Evolutionary conservation across 306 rosid genomes (phyloP).

Genomic region (Cyamopsis tetragonoloba): DNA sequence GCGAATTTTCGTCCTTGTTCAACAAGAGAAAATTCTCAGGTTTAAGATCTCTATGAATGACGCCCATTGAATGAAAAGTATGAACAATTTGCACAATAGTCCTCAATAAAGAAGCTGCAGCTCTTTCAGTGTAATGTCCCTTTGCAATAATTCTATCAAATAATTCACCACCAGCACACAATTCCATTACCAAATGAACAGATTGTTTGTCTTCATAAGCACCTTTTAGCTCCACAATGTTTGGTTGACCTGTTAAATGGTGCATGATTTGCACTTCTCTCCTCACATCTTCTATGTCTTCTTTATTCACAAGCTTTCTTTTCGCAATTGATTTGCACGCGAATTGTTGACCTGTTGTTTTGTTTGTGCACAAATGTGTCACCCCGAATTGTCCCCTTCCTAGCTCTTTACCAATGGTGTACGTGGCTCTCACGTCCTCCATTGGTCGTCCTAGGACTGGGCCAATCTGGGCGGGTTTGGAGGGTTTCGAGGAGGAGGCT

Average conservation of each 20-base stretch:
- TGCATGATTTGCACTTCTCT: constrained; percentile 94
- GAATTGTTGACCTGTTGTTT: constrained; percentile 54
- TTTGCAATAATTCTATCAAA: constrained; percentile 34
- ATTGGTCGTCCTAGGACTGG: constrained; percentile 63
- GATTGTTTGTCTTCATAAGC: constrained; percentile 34
- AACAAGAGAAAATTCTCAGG: constrained; percentile 52
- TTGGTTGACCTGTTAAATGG: constrained; percentile 75
- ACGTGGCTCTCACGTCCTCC: constrained; percentile 66
- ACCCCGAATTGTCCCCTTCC: constrained; percentile 95
- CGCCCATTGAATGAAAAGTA: constrained; percentile 35
- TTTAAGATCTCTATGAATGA: constrained; percentile 52
- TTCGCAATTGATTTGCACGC: constrained; percentile 95
- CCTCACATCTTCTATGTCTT: constrained; percentile 86
- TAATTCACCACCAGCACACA: constrained; percentile 35
- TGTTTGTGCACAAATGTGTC: constrained; percentile 68
- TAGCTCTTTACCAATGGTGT: constrained; percentile 74
- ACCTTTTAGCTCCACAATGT: constrained; percentile 82
- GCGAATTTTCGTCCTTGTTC: constrained; percentile 32
- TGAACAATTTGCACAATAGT: constrained; percentile 31
- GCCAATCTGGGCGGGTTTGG: constrained; percentile 44
- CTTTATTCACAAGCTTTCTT: constrained; percentile 74
- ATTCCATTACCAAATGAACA: constrained; percentile 36
- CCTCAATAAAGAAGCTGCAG: constrained; percentile 35
- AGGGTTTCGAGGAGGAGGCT: background rate
- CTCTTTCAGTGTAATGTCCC: constrained; percentile 36